phyloP scores from a whole-genome alignment of 2,329 filamentous ascomycete genomes.

The Epichloe gansuensis region DNA sequence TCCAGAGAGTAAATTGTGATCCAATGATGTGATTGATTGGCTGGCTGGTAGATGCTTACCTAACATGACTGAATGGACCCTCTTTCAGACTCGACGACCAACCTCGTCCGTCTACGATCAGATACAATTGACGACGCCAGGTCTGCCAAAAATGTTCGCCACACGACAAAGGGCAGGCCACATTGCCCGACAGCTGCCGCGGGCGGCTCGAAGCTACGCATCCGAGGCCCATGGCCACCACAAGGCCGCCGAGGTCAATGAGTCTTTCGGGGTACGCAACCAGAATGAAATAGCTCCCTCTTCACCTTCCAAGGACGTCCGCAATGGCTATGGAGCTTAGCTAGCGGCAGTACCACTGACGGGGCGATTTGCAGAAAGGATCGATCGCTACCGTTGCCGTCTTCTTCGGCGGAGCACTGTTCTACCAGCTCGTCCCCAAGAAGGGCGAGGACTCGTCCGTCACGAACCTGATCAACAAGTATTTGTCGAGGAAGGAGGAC shows the following conservation, averaged over 20 bases:
- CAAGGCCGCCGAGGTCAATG: slow-evolving; percentile 34
- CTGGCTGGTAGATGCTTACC: slow-evolving; percentile 15
- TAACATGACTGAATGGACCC: slow-evolving; percentile 13
- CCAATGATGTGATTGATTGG: slow-evolving; percentile 12
- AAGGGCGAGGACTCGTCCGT: slow-evolving; percentile 38
- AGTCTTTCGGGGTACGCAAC: slow-evolving; percentile 43
- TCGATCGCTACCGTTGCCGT: slow-evolving; percentile 34
- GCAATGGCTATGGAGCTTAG: not conserved
- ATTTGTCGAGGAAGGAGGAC: slow-evolving; percentile 32
- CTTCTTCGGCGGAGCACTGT: slow-evolving; percentile 29
- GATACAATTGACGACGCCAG: slow-evolving; percentile 21
- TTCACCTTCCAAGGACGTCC: not conserved
- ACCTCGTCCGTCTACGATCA: slow-evolving; percentile 13
- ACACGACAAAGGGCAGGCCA: slow-evolving; percentile 32
- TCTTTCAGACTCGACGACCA: slow-evolving; percentile 1
- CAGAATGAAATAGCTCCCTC: slow-evolving; percentile 1
- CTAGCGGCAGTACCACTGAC: not conserved
- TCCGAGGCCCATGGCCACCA: slow-evolving; percentile 38
- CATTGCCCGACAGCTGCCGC: slow-evolving; percentile 23
- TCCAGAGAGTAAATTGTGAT: not conserved
- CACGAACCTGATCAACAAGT: slow-evolving; percentile 32
- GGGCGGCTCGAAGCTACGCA: slow-evolving; percentile 36
- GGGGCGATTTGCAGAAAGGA: slow-evolving; percentile 26
- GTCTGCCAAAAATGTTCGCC: slow-evolving; percentile 25
- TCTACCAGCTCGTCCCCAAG: slow-evolving; percentile 37